Evolutionary conservation across 768 basidiomycete species (phyloP).

Genomic region (Lenzites betulinus): DNA sequence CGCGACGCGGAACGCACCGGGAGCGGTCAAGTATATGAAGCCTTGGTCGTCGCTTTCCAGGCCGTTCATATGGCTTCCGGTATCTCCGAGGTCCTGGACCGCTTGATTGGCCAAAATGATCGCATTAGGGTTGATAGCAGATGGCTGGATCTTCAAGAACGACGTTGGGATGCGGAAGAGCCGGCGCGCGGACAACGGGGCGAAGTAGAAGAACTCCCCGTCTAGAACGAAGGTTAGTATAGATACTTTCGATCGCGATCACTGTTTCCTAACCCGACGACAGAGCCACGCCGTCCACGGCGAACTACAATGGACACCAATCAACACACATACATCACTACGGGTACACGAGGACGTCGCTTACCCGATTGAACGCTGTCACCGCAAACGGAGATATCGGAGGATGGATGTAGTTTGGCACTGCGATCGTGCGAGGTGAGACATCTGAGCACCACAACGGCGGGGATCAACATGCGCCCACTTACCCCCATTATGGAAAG

Average conservation of each 20-base stretch:
- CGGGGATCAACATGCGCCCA: neutral
- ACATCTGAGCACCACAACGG: neutral
- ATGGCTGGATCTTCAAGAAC: conserved; percentile 22
- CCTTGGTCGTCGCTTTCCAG: conserved; percentile 23
- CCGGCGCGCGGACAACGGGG: conserved; percentile 19
- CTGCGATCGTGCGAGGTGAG: neutral
- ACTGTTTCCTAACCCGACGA: conserved; percentile 13
- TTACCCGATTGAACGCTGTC: conserved; percentile 18
- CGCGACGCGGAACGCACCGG: conserved; percentile 6
- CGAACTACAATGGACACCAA: conserved; percentile 6
- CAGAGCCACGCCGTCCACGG: conserved; percentile 24
- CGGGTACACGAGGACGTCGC: neutral
- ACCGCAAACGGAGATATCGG: conserved; percentile 15
- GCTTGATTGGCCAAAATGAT: conserved; percentile 14
- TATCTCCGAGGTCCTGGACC: conserved; percentile 18
- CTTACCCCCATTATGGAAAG: conserved; percentile 23
- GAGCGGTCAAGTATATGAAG: conserved; percentile 23
- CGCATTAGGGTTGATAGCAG: conserved; percentile 19
- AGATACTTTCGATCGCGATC: neutral
- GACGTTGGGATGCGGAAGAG: conserved; percentile 26
- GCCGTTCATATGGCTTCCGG: conserved; percentile 22
- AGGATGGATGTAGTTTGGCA: conserved; percentile 20
- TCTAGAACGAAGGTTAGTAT: conserved; percentile 1
- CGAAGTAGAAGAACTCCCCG: conserved; percentile 21
- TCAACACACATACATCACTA: neutral